Base-by-base conservation (phyloP, 345 rosid genomes). In the Triadica sebifera region DNA sequence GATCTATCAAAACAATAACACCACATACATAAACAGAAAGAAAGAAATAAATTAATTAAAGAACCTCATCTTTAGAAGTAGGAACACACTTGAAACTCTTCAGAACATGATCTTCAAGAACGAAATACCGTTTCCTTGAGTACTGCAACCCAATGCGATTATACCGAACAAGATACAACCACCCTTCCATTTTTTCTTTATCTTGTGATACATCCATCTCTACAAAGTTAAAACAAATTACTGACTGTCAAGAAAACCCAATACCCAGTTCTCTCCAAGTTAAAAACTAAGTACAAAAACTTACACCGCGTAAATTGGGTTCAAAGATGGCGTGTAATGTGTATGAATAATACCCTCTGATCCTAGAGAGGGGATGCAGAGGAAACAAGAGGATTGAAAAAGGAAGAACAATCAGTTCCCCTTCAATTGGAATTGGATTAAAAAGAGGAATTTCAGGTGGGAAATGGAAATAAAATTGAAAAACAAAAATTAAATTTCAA, bases 111-210 rank as follows among this genome's bases (percentile, higher is more conserved):
- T 86, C 88, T 46, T 80, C 75, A 51, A 91, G 92, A 78, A 91
- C 80, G 78, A 94, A 89, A 84, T 90, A 91, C 41, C 96, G 91
- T 79, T 91, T 91, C 65, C 89, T 85, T 13, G 96, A 94, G 86
- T 86, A 90, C 83, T 88, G 92, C 25, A 94, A 84, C 17, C 96
- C 96, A 79, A 94, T 72, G 78, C 98, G 81, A 63, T 89, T 90
- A n/a, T 90, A 90, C 51, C 94, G 84, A 38, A 94, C 87, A 51
- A 89, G 75, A 77, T 92, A 84, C 79, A 94, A 80, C 98, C 97
- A 94, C 0, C 98, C 97, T 82, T 94, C 98, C 96, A 90, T 90
- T 72, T 78, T 80, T 62, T 82, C 82, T 39, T 85, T 43, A 16
- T 67, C 67, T 67, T 67, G 17, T 12, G 63, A 84, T 37, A 84